Percentiles rank a stretch among this genome's conserved stretches.
phyloP scores from a whole-genome alignment of 2,329 filamentous ascomycete genomes.

The Colletotrichum horii region DNA sequence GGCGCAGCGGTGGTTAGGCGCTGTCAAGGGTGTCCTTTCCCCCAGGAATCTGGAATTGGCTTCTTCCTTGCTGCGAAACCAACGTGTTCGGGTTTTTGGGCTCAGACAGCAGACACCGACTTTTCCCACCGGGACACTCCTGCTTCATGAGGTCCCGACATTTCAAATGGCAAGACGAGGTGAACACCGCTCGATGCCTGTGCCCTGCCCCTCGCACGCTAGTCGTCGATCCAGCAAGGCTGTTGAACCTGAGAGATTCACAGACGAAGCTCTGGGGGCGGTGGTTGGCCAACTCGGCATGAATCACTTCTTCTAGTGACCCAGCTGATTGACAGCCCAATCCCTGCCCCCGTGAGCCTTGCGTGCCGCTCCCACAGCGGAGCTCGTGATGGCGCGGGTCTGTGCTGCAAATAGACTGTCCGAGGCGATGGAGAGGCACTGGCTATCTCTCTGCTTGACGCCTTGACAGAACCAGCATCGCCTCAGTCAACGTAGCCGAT shows the following conservation, averaged over 20 bases:
- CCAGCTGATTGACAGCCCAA: neutral
- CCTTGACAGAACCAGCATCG: neutral
- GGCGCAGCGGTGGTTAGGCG: neutral
- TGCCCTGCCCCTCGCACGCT: neutral
- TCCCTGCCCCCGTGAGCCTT: constrained; percentile 1
- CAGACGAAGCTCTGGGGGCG: neutral
- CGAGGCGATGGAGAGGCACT: neutral
- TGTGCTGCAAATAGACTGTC: neutral
- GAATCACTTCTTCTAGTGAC: neutral
- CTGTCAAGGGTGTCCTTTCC: neutral
- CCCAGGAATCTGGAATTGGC: neutral
- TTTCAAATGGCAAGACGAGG: neutral
- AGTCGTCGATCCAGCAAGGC: constrained; percentile 8
- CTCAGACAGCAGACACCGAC: constrained; percentile 12
- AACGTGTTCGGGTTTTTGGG: constrained; percentile 6
- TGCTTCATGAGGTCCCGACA: neutral
- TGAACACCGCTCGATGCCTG: neutral
- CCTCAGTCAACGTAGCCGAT: neutral
- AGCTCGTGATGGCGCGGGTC: neutral
- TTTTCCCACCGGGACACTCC: constrained; percentile 12
- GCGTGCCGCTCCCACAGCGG: neutral
- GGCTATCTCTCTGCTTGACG: neutral
- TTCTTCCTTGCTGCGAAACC: constrained; percentile 10
- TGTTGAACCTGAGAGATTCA: neutral
- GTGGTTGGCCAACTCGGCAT: constrained; percentile 2